Percentiles rank a stretch among this genome's conserved stretches.
Evolutionary conservation across 441 rosid species (phyloP).

Genomic region (Populus tomentosa): DNA sequence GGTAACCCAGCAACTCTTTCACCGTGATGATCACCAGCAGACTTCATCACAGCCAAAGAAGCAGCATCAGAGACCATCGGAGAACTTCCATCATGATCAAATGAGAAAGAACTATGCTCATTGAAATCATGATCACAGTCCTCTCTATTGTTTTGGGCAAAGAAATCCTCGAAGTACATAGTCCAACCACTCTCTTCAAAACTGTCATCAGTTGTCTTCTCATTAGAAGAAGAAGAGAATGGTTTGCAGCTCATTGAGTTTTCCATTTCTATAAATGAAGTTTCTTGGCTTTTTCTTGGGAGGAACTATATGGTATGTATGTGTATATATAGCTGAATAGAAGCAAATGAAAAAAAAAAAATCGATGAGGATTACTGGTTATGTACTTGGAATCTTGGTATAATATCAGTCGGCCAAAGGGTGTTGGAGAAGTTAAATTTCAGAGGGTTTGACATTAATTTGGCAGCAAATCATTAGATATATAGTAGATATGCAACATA

Average conservation of each 20-base stretch:
- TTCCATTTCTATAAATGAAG: constrained; percentile 18
- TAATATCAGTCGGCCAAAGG: no score
- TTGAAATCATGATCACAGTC: background rate
- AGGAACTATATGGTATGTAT: background rate
- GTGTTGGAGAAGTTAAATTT: no score
- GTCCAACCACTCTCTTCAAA: constrained; percentile 60
- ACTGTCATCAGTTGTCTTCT: constrained; percentile 5
- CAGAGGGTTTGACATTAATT: no score
- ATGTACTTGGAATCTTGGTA: constrained; percentile 6
- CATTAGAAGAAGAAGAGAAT: constrained; percentile 14
- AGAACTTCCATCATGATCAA: constrained; percentile 15
- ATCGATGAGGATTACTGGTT: background rate
- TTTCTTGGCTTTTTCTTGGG: background rate
- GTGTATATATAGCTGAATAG: background rate
- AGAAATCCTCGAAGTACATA: constrained; percentile 44
- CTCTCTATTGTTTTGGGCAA: constrained; percentile 2
- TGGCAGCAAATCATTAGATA: no score
- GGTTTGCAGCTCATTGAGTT: constrained; percentile 27
- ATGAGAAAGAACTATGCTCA: background rate
- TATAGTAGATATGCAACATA: no score
- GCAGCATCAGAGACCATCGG: constrained; percentile 48
- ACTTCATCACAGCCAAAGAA: constrained; percentile 25
- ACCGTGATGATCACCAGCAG: background rate
- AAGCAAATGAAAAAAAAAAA: no score
- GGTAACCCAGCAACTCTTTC: background rate